Evolutionary conservation across 2,329 filamentous ascomycete species (phyloP).

Genomic region (Aureobasidium subglaciale): DNA sequence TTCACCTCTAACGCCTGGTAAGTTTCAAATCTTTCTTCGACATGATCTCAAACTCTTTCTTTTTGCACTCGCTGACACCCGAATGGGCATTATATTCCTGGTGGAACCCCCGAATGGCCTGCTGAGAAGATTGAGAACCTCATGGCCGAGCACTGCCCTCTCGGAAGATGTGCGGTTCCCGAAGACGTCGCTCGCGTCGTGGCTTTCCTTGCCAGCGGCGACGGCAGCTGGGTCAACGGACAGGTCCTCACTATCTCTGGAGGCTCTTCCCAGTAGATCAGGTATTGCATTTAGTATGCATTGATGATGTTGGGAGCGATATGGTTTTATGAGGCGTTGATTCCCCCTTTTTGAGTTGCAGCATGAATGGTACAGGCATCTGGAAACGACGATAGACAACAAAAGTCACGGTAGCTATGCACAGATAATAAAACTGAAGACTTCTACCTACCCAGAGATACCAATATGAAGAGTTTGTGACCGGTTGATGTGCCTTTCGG

Average conservation of each 20-base stretch:
- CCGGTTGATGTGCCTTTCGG: too few species aligned
- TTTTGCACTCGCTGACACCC: background rate
- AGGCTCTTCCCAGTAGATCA: conserved; percentile 34
- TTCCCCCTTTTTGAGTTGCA: background rate
- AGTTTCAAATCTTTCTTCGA: background rate
- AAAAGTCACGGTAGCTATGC: conserved; percentile 11
- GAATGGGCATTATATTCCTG: conserved; percentile 40
- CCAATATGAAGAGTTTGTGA: too few species aligned
- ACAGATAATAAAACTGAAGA: background rate
- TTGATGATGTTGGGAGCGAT: background rate
- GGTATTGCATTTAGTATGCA: background rate
- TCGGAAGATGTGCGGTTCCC: conserved; percentile 42
- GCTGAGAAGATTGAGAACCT: conserved; percentile 44
- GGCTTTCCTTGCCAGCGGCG: conserved; percentile 32
- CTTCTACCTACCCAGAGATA: background rate
- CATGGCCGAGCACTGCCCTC: conserved; percentile 45
- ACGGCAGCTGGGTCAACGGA: conserved; percentile 36
- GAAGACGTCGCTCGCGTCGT: conserved; percentile 37
- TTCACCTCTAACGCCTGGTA: conserved; percentile 39
- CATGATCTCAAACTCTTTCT: too few species aligned
- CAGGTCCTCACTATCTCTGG: conserved; percentile 39
- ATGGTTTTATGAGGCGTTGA: conserved; percentile 10
- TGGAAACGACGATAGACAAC: conserved; percentile 2
- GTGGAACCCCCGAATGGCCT: conserved; percentile 42
- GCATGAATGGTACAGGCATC: conserved; percentile 13